These are phyloP conservation scores for Trichoderma sp. DNA, from an alignment of 2,329 filamentous ascomycete species.

Conservation along the genomic window DNA sequence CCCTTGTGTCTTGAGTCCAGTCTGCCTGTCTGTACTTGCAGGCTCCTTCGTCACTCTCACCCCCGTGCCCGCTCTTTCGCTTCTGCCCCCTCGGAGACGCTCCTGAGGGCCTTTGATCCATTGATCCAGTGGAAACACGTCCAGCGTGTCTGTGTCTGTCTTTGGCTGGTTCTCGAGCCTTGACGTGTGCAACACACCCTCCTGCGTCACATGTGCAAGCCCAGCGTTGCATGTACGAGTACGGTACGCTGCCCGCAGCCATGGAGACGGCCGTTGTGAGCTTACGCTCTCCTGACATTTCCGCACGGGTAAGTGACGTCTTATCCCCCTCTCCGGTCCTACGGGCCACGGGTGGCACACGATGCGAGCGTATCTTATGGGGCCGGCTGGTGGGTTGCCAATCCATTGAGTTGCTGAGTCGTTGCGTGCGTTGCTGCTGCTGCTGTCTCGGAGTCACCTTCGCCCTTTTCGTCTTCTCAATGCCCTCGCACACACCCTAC, in stretches of 20 bases:
- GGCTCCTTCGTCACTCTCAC: constrained; percentile 5
- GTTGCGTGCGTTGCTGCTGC: neutral
- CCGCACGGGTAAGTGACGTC: constrained; percentile 14
- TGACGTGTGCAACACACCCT: constrained; percentile 17
- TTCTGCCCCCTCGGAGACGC: constrained; percentile 9
- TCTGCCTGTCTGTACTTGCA: neutral
- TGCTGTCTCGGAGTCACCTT: neutral
- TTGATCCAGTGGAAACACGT: constrained; percentile 7
- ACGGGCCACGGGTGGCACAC: neutral
- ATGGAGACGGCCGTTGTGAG: constrained; percentile 1
- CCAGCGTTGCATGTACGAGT: constrained; percentile 1
- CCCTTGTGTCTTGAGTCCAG: neutral
- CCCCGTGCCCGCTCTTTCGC: constrained; percentile 17
- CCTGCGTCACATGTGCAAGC: neutral
- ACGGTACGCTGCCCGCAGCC: neutral
- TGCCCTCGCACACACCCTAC: constrained; percentile 11
- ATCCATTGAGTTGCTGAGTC: neutral
- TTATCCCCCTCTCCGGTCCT: neutral
- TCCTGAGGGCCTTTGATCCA: neutral
- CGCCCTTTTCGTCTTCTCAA: neutral
- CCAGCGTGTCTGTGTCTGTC: neutral
- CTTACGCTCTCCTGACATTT: neutral
- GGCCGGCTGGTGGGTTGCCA: neutral
- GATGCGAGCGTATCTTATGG: neutral
- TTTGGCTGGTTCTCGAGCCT: neutral